Evolutionary conservation across 192 early-diverging fungal species (phyloP).

Genomic region (Spizellomyces sp.): DNA sequence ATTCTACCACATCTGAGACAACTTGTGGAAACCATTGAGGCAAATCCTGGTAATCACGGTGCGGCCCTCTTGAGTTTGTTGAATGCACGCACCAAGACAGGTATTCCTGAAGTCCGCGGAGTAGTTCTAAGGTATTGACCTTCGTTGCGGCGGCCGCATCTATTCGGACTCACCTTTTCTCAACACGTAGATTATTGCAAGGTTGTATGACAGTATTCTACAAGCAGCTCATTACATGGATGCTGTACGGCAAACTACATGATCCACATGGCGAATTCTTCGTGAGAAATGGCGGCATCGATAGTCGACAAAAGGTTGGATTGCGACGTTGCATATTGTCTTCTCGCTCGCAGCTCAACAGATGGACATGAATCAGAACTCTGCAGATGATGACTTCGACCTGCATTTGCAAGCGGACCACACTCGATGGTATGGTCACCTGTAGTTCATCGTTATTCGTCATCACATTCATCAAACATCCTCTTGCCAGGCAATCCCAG

Average conservation of each 20-base stretch:
- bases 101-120: slow-evolving; percentile 38
- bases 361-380: no score
- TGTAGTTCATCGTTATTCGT: neutral
- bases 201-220: slow-evolving; percentile 47
- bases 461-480: slow-evolving; percentile 1
- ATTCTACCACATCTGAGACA: slow-evolving; percentile 50
- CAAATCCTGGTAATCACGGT: slow-evolving; percentile 46
- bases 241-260: slow-evolving; percentile 64
- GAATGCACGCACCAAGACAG: slow-evolving; percentile 51
- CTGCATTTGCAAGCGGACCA: slow-evolving; percentile 17
- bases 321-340: no score
- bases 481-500: slow-evolving; percentile 47
- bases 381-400: neutral
- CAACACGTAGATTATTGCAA: slow-evolving; percentile 14
- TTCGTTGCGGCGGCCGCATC: neutral
- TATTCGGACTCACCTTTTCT: neutral
- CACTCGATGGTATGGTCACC: slow-evolving; percentile 29
- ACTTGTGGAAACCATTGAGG: slow-evolving; percentile 44
- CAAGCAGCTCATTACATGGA: slow-evolving; percentile 65
- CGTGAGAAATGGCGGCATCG: slow-evolving; percentile 23
- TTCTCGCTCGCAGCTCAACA: no score
- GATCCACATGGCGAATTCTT: slow-evolving; percentile 73
- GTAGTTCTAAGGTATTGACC: slow-evolving; percentile 1
- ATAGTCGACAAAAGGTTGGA: no score
- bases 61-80: slow-evolving; percentile 54